Conservation (phyloP, 306 rosid species). For the Senna siamea region DNA sequence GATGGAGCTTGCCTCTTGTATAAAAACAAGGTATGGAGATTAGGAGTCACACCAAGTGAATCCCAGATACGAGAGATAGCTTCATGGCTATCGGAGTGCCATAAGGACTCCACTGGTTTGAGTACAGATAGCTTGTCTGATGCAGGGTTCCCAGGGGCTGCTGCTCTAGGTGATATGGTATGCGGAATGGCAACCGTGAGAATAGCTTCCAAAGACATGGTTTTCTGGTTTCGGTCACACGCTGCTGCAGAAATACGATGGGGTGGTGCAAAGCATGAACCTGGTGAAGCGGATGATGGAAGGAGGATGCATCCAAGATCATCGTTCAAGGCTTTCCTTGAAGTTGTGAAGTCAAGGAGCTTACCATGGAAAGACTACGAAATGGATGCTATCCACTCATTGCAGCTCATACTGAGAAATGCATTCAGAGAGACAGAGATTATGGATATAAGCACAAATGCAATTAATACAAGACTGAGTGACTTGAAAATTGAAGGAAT, state of each 20-base stretch:
- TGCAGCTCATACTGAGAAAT: slow-evolving; percentile 93
- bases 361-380: slow-evolving; percentile 92
- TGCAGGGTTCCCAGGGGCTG: slow-evolving; percentile 83
- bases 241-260: slow-evolving; percentile 81
- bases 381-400: slow-evolving; percentile 97
- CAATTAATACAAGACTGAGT: slow-evolving; percentile 61
- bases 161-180: slow-evolving; percentile 66
- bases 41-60: slow-evolving; percentile 80
- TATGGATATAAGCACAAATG: slow-evolving; percentile 42
- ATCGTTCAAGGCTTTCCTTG: slow-evolving; percentile 86
- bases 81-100: slow-evolving; percentile 70
- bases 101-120: slow-evolving; percentile 91
- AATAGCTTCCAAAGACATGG: slow-evolving; percentile 69
- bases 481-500: slow-evolving; percentile 82
- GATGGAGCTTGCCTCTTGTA: slow-evolving; percentile 91
- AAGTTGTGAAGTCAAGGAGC: slow-evolving; percentile 79
- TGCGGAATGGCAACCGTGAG: slow-evolving; percentile 98
- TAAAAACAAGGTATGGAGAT: slow-evolving; percentile 71
- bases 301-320: slow-evolving; percentile 85
- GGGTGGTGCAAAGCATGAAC: slow-evolving; percentile 97
- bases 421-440: slow-evolving; percentile 62
- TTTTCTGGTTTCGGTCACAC: slow-evolving; percentile 81
- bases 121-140: slow-evolving; percentile 95
- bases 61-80: slow-evolving; percentile 72
- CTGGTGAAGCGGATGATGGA: slow-evolving; percentile 66